These are phyloP conservation scores for Aspergillus cristatus DNA, from an alignment of 495 filamentous ascomycete species.

Conservation along the genomic window DNA sequence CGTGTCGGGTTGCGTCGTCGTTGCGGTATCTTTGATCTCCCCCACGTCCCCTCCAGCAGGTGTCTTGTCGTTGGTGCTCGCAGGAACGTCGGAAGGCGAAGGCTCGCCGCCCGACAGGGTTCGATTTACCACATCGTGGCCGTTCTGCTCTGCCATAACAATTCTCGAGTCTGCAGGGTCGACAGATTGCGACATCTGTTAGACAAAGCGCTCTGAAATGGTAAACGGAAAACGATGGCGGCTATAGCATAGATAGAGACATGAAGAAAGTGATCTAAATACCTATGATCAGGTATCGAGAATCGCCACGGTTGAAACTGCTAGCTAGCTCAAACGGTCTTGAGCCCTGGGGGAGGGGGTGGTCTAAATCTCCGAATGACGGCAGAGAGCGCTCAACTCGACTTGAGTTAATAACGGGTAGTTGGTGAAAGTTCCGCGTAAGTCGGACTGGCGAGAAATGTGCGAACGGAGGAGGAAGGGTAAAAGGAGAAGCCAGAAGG, in stretches of 20 bases:
- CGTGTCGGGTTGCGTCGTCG: constrained; percentile 18
- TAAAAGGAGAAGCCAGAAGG: constrained; percentile 18
- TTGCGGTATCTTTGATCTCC: constrained; percentile 35
- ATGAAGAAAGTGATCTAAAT: constrained; percentile 16
- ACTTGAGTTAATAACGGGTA: constrained; percentile 14
- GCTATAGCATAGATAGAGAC: constrained; percentile 15
- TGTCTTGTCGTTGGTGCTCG: constrained; percentile 47
- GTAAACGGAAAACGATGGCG: constrained; percentile 13
- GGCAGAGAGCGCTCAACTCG: constrained; percentile 18
- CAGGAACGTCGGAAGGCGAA: constrained; percentile 66
- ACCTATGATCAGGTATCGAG: constrained; percentile 45
- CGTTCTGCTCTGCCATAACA: constrained; percentile 76
- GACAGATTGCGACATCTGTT: constrained; percentile 25
- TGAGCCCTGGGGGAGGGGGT: constrained; percentile 23
- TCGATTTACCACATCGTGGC: constrained; percentile 73
- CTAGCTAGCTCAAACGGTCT: constrained; percentile 32
- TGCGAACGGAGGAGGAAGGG: constrained; percentile 11
- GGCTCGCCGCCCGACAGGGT: constrained; percentile 63
- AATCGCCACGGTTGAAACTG: constrained; percentile 43
- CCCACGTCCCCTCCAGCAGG: constrained; percentile 50
- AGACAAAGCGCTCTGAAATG: constrained; percentile 21
- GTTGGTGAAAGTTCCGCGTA: too few relatives aligned
- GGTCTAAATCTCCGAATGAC: constrained; percentile 25
- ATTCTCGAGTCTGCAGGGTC: constrained; percentile 46
- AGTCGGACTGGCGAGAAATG: constrained; percentile 11